A percentile compares a stretch with the other conserved stretches of the same genome.
Evolutionary conservation across 495 filamentous ascomycete species (phyloP).

Genomic region (Aspergillus wentii): DNA sequence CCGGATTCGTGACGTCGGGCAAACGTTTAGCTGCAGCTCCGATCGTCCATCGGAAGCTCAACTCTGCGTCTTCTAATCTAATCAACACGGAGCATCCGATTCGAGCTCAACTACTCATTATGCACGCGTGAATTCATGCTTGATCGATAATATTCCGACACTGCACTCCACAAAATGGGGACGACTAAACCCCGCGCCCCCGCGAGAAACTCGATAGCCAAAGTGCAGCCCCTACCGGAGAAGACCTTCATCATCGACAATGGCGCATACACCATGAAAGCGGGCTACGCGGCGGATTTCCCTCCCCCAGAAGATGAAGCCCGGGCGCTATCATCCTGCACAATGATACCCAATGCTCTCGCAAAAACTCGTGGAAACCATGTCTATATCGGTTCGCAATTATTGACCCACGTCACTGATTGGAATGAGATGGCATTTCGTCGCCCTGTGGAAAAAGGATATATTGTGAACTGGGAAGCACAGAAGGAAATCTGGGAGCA

Average conservation of each 20-base stretch:
- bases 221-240: conserved; percentile 41
- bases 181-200: conserved; percentile 32
- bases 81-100: background rate
- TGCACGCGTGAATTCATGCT: background rate
- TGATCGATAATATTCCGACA: background rate
- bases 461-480: conserved; percentile 92
- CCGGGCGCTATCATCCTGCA: conserved; percentile 44
- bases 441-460: conserved; percentile 92
- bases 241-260: conserved; percentile 89
- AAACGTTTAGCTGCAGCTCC: conserved; percentile 5
- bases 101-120: background rate
- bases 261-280: conserved; percentile 90
- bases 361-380: conserved; percentile 75
- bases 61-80: background rate
- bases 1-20: conserved; percentile 11
- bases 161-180: conserved; percentile 21
- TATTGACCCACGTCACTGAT: conserved; percentile 70
- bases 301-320: conserved; percentile 34
- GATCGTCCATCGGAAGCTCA: conserved; percentile 5
- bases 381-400: conserved; percentile 72
- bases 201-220: conserved; percentile 22
- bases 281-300: conserved; percentile 63
- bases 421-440: conserved; percentile 87
- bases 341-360: conserved; percentile 80
- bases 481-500: conserved; percentile 96